phyloP scores from a whole-genome alignment of 2,329 filamentous ascomycete genomes.

The Beauveria caledonica region DNA sequence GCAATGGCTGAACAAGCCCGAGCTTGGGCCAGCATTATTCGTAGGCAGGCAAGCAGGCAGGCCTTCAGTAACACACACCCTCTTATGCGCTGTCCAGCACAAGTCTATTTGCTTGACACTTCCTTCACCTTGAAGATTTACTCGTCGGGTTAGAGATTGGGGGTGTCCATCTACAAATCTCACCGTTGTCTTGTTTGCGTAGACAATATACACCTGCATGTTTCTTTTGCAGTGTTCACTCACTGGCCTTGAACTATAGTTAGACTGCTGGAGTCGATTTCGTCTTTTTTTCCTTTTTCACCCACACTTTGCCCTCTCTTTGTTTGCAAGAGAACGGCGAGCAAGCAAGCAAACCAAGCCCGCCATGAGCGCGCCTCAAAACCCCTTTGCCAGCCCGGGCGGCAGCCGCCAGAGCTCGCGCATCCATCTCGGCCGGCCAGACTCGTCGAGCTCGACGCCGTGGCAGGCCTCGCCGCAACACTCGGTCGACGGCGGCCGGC shows the following conservation, averaged over 20 bases:
- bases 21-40: too few species aligned
- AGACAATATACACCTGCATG: neutral
- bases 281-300: neutral
- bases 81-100: too few species aligned
- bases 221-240: neutral
- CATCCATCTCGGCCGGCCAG: neutral
- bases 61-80: too few species aligned
- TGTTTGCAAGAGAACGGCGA: too few species aligned
- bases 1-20: too few species aligned
- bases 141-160: neutral
- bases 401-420: neutral
- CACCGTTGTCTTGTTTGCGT: neutral
- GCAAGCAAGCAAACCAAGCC: neutral
- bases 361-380: neutral
- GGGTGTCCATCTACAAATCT: neutral
- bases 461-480: neutral
- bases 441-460: neutral
- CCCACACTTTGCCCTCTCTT: neutral
- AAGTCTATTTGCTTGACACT: too few species aligned
- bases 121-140: neutral
- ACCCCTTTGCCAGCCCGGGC: neutral
- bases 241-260: neutral
- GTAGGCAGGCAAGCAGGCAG: too few species aligned
- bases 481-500: neutral
- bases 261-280: too few species aligned